These are phyloP conservation scores for Coprinopsis cinerea DNA, from an alignment of 768 basidiomycete genomes.

Conservation along the genomic window DNA sequence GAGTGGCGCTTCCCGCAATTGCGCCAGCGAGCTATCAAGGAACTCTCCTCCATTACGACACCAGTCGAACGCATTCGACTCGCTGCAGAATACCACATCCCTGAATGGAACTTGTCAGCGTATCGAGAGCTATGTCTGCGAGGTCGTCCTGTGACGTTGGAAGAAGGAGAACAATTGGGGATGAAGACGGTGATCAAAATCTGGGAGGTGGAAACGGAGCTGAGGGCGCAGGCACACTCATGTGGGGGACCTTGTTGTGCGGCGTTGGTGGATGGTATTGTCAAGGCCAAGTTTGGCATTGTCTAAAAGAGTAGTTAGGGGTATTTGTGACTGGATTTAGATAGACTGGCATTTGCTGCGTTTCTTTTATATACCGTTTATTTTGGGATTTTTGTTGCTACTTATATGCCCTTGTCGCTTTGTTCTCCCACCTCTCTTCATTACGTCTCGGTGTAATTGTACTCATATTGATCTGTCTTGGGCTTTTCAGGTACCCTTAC, in stretches of 20 bases:
- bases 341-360: too few species aligned
- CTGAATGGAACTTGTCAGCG: slow-evolving; percentile 23
- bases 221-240: background rate
- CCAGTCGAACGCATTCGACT: slow-evolving; percentile 20
- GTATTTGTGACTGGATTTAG: too few species aligned
- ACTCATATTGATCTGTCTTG: too few species aligned
- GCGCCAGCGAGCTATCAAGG: slow-evolving; percentile 19
- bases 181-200: slow-evolving; percentile 15
- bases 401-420: too few species aligned
- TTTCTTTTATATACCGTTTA: too few species aligned
- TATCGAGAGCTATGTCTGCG: slow-evolving; percentile 23
- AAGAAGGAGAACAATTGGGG: slow-evolving; percentile 12
- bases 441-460: too few species aligned
- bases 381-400: too few species aligned
- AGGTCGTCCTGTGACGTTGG: slow-evolving; percentile 12
- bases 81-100: slow-evolving; percentile 18
- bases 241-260: background rate
- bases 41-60: slow-evolving; percentile 11
- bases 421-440: too few species aligned
- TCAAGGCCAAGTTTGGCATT: slow-evolving; percentile 4
- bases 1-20: slow-evolving; percentile 24
- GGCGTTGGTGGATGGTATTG: background rate
- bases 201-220: slow-evolving; percentile 6
- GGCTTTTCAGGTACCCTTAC: too few species aligned
- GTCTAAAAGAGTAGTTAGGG: too few species aligned